Evolutionary conservation across 495 filamentous ascomycete species (phyloP).

Genomic region (Letharia columbiana): DNA sequence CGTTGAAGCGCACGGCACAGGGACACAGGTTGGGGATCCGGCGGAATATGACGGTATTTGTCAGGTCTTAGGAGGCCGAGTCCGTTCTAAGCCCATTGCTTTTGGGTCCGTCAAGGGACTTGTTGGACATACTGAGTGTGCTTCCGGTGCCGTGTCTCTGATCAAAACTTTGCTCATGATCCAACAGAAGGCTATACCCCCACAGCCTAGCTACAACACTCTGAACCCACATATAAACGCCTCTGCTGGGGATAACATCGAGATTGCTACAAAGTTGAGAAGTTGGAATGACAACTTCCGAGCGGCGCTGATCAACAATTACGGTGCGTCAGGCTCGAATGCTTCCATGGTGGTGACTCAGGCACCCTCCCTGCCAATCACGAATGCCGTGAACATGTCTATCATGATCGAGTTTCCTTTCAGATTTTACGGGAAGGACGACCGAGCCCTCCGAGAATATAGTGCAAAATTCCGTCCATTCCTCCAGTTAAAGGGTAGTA

Average conservation of each 20-base stretch:
- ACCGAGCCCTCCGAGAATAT: slow-evolving; percentile 24
- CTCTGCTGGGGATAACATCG: slow-evolving; percentile 18
- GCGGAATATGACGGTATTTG: slow-evolving; percentile 42
- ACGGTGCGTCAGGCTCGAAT: slow-evolving; percentile 34
- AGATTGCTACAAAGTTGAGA: slow-evolving; percentile 29
- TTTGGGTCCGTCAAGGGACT: slow-evolving; percentile 35
- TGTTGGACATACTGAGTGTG: slow-evolving; percentile 36
- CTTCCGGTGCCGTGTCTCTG: slow-evolving; percentile 28
- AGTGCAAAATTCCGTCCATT: not conserved
- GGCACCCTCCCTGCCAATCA: not conserved
- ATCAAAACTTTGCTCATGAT: slow-evolving; percentile 34
- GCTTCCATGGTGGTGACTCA: slow-evolving; percentile 27
- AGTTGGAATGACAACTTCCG: slow-evolving; percentile 24
- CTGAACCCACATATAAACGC: slow-evolving; percentile 29
- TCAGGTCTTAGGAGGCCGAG: slow-evolving; percentile 37
- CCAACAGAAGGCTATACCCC: slow-evolving; percentile 29
- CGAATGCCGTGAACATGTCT: too few species aligned
- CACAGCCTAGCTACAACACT: slow-evolving; percentile 33
- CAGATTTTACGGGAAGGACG: slow-evolving; percentile 31
- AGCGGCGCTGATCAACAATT: slow-evolving; percentile 33
- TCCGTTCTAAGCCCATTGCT: slow-evolving; percentile 26
- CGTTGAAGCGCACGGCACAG: slow-evolving; percentile 73
- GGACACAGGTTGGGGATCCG: slow-evolving; percentile 62
- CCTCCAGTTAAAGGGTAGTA: not conserved
- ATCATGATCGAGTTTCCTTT: slow-evolving; percentile 20